Evolutionary conservation across 768 basidiomycete species (phyloP), one percentile per base, ranked within the genome.

Genomic region (Tricholoma hemisulphureum): DNA sequence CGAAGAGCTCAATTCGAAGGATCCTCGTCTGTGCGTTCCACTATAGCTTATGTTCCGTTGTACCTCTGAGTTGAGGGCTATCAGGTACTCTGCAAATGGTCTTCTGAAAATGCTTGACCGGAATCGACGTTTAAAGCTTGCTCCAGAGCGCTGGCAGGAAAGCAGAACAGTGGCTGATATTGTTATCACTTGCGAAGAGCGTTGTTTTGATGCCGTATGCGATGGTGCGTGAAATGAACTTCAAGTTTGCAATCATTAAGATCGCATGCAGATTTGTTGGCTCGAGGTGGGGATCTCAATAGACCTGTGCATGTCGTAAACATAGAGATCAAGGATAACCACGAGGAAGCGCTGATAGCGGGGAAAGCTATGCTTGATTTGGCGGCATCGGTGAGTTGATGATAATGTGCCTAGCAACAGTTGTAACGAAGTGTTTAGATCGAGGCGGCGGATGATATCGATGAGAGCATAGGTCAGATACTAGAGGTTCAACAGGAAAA

Each of bases 251-350:
- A 48, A 51, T 26, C 18, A 11, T 35, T 31, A 28, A 16, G 32
- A 56, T 34, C 10, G 26, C 26, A 11, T 6, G 3, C 60, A 94
- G 97, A 99, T 75, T 76, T 99, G 13, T 77, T 98, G 57, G 74
- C 80, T 29, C 83, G 93, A 63, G 95, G 94, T 26, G 93, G 97
- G 4, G 95, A 98, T 57, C 88, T 86, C 67, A 98, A 94, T 75
- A 88, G 88, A 59, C 91, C 95, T 2, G 94, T 98, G 16, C 97
- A 99, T 72, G 72, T 99, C 41, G 92, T 99, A 67, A 99, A 99
- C 73, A 84, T 98, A 59, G 97, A 99, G 69, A 98, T 98, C 74
- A 97, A 92, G 77, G 97, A 99, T 74, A 98, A 97, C 68, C 95
- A 98, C 65, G 97, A 98, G 79, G 97, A 99, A 73, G 97, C 97